Percentiles rank a stretch among this genome's conserved stretches.
Evolutionary conservation across 2,329 filamentous ascomycete genomes (phyloP).

Genomic region (Tolypocladium ophioglossoides): DNA sequence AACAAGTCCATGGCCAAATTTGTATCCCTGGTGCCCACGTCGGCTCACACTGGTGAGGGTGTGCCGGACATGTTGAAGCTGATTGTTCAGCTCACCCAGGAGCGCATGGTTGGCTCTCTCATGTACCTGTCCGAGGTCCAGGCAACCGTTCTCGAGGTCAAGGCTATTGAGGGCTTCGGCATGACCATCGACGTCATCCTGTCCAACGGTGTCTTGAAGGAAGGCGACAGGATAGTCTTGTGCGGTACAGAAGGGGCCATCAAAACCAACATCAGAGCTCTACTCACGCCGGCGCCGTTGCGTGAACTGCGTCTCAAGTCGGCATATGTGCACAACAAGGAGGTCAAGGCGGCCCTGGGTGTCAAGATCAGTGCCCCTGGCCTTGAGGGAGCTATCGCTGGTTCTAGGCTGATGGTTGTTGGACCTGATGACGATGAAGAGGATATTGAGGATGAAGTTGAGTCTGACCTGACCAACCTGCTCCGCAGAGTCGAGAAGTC

Average conservation of each 20-base stretch:
- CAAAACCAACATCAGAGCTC: constrained; percentile 85
- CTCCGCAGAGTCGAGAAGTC: constrained; percentile 87
- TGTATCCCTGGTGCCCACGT: constrained; percentile 95
- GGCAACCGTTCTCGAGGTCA: constrained; percentile 95
- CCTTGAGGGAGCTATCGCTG: constrained; percentile 90
- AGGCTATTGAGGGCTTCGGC: constrained; percentile 96
- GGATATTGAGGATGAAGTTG: constrained; percentile 92
- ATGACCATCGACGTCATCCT: constrained; percentile 97
- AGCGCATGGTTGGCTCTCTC: constrained; percentile 91
- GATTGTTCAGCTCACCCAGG: constrained; percentile 82
- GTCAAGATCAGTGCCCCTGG: constrained; percentile 97
- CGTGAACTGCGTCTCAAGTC: constrained; percentile 94
- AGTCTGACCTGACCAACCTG: constrained; percentile 84
- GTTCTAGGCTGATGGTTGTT: constrained; percentile 87
- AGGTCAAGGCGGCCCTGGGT: constrained; percentile 95
- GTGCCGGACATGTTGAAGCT: constrained; percentile 98
- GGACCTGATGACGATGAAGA: constrained; percentile 94
- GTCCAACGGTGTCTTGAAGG: constrained; percentile 87
- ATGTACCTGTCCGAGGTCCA: constrained; percentile 99
- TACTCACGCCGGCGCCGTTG: constrained; percentile 85
- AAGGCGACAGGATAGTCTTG: constrained; percentile 89
- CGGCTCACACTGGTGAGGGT: constrained; percentile 97
- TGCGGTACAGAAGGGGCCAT: constrained; percentile 97
- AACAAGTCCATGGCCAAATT: constrained; percentile 94
- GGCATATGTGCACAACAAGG: constrained; percentile 96